These are phyloP conservation scores for Globisporangium nagaii DNA, from an alignment of 352 stramenopile genomes.

Conservation along the genomic window DNA sequence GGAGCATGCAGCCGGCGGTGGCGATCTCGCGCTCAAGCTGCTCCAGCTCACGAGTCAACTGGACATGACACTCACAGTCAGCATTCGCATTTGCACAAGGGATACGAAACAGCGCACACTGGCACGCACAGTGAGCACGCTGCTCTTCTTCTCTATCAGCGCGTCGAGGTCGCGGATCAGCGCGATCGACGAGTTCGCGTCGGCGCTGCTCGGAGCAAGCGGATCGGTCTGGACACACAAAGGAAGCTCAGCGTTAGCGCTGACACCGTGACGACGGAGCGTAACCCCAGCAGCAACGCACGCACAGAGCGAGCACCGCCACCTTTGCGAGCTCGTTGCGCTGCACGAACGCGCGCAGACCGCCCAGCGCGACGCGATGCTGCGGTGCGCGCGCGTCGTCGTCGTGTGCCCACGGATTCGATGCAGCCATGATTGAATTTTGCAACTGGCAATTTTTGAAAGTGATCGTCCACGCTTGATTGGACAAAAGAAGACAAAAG, in stretches of 20 bases:
- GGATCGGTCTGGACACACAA: neutral
- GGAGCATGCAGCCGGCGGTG: slow-evolving; percentile 16
- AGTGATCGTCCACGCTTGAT: too few species aligned
- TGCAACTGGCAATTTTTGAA: neutral
- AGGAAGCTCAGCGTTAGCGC: neutral
- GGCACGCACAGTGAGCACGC: slow-evolving; percentile 13
- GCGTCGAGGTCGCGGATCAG: slow-evolving; percentile 21
- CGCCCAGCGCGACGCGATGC: slow-evolving; percentile 25
- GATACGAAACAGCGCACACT: neutral
- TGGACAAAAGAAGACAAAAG: too few species aligned
- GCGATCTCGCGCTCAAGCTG: slow-evolving; percentile 23
- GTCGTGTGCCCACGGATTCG: slow-evolving; percentile 31
- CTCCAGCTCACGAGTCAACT: slow-evolving; percentile 35
- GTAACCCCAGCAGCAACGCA: neutral
- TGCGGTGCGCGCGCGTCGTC: slow-evolving; percentile 7
- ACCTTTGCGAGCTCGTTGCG: slow-evolving; percentile 21
- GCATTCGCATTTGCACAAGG: slow-evolving; percentile 1
- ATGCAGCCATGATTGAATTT: neutral
- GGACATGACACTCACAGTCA: neutral
- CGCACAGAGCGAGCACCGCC: neutral
- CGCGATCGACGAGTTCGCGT: slow-evolving; percentile 19
- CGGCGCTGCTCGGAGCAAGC: neutral
- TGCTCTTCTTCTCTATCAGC: slow-evolving; percentile 14
- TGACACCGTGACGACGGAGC: too few species aligned
- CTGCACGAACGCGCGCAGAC: slow-evolving; percentile 31